phyloP scores from a whole-genome alignment of 2,329 filamentous ascomycete genomes.

The Xenoacremonium recifei region DNA sequence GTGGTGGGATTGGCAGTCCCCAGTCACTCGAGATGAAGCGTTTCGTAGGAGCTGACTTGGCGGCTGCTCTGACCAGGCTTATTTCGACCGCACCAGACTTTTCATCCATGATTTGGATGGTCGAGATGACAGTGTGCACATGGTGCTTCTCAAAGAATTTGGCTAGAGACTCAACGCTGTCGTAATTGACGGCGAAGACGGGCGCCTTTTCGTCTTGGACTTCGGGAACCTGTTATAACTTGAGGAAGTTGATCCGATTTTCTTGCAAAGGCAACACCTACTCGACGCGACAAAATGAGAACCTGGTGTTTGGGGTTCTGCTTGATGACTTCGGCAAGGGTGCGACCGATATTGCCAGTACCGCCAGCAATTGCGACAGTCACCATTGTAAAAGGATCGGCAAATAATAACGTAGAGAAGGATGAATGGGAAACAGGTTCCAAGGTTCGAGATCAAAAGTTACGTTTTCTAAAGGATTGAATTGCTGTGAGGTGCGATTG shows the following conservation, averaged over 20 bases:
- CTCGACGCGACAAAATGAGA: constrained; percentile 12
- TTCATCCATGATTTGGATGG: constrained; percentile 30
- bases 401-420: no score
- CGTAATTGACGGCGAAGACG: constrained; percentile 25
- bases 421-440: no score
- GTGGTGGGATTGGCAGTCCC: constrained; percentile 4
- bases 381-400: constrained; percentile 12
- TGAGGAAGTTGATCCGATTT: no score
- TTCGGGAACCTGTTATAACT: neutral
- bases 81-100: constrained; percentile 33
- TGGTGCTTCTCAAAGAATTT: constrained; percentile 31
- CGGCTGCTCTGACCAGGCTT: constrained; percentile 44
- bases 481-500: no score
- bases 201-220: neutral
- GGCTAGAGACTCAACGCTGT: constrained; percentile 19
- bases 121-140: constrained; percentile 43
- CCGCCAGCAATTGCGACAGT: constrained; percentile 46
- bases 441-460: no score
- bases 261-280: no score
- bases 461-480: no score
- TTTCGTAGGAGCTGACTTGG: constrained; percentile 32
- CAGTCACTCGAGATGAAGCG: constrained; percentile 44
- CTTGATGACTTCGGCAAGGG: constrained; percentile 42
- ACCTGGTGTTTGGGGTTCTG: constrained; percentile 34
- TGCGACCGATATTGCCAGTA: constrained; percentile 42